A percentile compares a stretch with the other conserved stretches of the same genome.
These are phyloP conservation scores for Lyophyllum semitale DNA, from an alignment of 768 basidiomycete species.

Conservation along the genomic window DNA sequence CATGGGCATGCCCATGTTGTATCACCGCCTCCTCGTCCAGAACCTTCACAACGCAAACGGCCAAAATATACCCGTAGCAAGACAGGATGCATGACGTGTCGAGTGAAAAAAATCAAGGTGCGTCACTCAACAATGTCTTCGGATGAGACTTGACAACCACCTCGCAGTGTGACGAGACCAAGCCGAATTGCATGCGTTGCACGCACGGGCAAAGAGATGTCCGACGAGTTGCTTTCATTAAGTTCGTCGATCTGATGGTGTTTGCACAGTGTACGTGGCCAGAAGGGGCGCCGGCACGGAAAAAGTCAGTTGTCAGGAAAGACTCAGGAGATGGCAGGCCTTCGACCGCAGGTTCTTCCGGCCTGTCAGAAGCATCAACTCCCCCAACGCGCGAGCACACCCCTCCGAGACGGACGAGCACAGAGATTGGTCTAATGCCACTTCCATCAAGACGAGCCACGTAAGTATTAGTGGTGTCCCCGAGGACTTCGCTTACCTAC, in stretches of 20 bases:
- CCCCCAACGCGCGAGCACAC: constrained; percentile 70
- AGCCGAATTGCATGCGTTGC: constrained; percentile 86
- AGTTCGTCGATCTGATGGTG: constrained; percentile 6
- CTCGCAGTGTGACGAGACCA: constrained; percentile 83
- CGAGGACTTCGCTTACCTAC: constrained; percentile 13
- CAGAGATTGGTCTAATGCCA: constrained; percentile 42
- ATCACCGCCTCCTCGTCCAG: constrained; percentile 49
- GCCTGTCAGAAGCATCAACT: constrained; percentile 69
- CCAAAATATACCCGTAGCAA: constrained; percentile 95
- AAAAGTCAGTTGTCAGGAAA: constrained; percentile 60
- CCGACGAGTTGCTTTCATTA: constrained; percentile 24
- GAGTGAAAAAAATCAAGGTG: constrained; percentile 94
- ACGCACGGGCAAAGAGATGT: constrained; percentile 85
- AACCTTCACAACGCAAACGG: constrained; percentile 65
- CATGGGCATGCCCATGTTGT: constrained; percentile 53
- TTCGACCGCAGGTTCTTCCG: constrained; percentile 77
- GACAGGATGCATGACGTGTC: constrained; percentile 92
- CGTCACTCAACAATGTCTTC: constrained; percentile 20
- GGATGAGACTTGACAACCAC: constrained; percentile 7
- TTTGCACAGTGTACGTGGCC: constrained; percentile 76
- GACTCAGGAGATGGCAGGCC: constrained; percentile 64
- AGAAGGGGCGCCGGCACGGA: constrained; percentile 71
- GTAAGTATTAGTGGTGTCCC: constrained; percentile 29
- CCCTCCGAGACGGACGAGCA: constrained; percentile 55
- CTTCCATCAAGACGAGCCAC: constrained; percentile 41